Evolutionary conservation across 129 eudicot genomes (phyloP).

Genomic region (Ambrosia artemisiifolia): DNA sequence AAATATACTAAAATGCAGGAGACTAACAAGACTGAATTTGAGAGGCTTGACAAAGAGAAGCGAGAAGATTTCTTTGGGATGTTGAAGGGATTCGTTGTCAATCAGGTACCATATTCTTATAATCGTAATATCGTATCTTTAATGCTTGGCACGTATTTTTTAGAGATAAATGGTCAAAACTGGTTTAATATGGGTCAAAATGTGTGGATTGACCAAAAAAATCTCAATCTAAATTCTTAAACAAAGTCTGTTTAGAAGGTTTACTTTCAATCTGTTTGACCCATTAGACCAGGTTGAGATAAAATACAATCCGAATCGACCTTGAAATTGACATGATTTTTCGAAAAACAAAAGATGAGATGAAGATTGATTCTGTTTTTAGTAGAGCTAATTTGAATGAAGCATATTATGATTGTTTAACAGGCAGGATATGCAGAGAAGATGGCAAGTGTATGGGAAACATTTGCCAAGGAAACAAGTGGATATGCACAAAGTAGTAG

Average conservation of each 20-base stretch:
- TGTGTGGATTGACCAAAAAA: background rate
- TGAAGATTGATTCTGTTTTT: conserved; percentile 2
- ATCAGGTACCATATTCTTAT: conserved; percentile 53
- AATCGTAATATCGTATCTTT: background rate
- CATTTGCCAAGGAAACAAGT: conserved; percentile 72
- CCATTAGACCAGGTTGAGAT: background rate
- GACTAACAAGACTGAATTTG: conserved; percentile 74
- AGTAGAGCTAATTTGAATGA: background rate
- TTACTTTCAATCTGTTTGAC: background rate
- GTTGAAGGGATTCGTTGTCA: conserved; percentile 85
- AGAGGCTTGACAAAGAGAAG: conserved; percentile 71
- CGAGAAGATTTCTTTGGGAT: conserved; percentile 68
- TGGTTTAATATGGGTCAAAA: background rate
- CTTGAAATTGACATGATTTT: background rate
- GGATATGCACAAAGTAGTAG: conserved; percentile 44
- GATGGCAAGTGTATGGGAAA: conserved; percentile 80
- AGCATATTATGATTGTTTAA: conserved; percentile 16
- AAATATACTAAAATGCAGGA: conserved; percentile 46
- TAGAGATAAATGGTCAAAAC: background rate
- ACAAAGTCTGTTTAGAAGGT: background rate
- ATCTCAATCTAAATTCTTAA: background rate
- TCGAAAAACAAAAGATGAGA: background rate
- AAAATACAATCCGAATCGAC: background rate
- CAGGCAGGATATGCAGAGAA: conserved; percentile 97
- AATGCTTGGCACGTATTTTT: background rate